Evolutionary conservation across 139 green algal species (phyloP).

Genomic region (Protoeuglena noctilucae): DNA sequence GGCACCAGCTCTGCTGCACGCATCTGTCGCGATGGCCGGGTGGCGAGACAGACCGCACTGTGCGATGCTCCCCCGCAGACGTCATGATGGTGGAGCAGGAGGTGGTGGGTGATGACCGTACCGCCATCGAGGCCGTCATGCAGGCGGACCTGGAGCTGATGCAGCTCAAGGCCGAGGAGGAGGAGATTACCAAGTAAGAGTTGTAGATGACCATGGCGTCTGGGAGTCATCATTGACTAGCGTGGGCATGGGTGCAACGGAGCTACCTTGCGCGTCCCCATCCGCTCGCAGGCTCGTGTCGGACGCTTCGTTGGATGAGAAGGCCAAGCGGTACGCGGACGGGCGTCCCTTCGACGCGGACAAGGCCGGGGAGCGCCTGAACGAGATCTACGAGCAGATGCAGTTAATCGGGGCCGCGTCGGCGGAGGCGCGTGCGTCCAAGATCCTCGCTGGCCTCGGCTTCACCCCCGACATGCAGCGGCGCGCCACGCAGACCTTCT

Average conservation of each 20-base stretch:
- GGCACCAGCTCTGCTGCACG: too few species aligned
- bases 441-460: slow-evolving; percentile 93
- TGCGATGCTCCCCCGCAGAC: too few species aligned
- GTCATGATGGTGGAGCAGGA: slow-evolving; percentile 98
- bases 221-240: background rate
- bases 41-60: too few species aligned
- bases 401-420: slow-evolving; percentile 49
- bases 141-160: slow-evolving; percentile 87
- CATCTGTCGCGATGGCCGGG: too few species aligned
- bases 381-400: slow-evolving; percentile 87
- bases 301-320: slow-evolving; percentile 3
- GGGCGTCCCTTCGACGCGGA: slow-evolving; percentile 12
- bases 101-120: slow-evolving; percentile 56
- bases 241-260: background rate
- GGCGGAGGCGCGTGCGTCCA: slow-evolving; percentile 80
- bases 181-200: slow-evolving; percentile 34
- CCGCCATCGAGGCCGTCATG: slow-evolving; percentile 66
- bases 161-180: slow-evolving; percentile 66
- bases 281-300: background rate
- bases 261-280: background rate
- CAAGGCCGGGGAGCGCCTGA: slow-evolving; percentile 40
- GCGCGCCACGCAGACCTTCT: slow-evolving; percentile 58
- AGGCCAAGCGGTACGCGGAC: slow-evolving; percentile 9
- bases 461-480: slow-evolving; percentile 82
- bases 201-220: background rate